Percentiles rank a stretch among this genome's conserved stretches.
These are phyloP conservation scores for Imleria badia DNA, from an alignment of 768 basidiomycete genomes.

Conservation along the genomic window DNA sequence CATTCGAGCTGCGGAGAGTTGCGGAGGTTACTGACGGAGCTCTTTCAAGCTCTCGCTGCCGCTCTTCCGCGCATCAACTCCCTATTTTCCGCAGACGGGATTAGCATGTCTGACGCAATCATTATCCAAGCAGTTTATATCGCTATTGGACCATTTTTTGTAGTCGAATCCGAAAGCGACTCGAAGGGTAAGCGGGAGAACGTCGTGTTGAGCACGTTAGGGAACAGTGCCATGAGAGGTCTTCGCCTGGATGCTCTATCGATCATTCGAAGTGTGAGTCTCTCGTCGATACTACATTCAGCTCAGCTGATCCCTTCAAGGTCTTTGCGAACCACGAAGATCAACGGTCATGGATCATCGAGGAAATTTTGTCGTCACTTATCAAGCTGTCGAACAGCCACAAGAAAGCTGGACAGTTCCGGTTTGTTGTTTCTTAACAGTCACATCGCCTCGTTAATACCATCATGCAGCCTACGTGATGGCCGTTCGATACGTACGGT, in stretches of 20 bases:
- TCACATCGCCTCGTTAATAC: not conserved
- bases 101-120: slow-evolving; percentile 80
- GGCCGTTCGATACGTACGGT: slow-evolving; percentile 92
- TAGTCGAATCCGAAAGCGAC: slow-evolving; percentile 67
- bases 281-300: not conserved
- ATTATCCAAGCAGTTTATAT: slow-evolving; percentile 94
- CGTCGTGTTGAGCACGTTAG: slow-evolving; percentile 62
- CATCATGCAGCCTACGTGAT: slow-evolving; percentile 69
- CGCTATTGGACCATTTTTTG: slow-evolving; percentile 92
- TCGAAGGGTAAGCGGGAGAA: slow-evolving; percentile 55
- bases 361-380: slow-evolving; percentile 88
- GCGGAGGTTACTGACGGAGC: slow-evolving; percentile 58
- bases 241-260: slow-evolving; percentile 79
- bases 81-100: slow-evolving; percentile 68
- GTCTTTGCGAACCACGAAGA: slow-evolving; percentile 89
- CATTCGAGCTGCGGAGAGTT: slow-evolving; percentile 34
- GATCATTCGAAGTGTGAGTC: slow-evolving; percentile 79
- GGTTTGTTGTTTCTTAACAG: slow-evolving; percentile 44
- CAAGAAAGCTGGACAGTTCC: slow-evolving; percentile 86
- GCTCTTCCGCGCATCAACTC: slow-evolving; percentile 73
- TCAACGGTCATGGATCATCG: slow-evolving; percentile 96
- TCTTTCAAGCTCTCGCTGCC: slow-evolving; percentile 70
- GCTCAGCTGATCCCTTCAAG: slow-evolving; percentile 39
- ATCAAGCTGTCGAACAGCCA: slow-evolving; percentile 89
- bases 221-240: slow-evolving; percentile 77